A percentile compares a stretch with the other conserved stretches of the same genome.
These are phyloP conservation scores for Blastobotrys malaysiensis DNA, from an alignment of 1,139 yeast species.

Conservation along the genomic window DNA sequence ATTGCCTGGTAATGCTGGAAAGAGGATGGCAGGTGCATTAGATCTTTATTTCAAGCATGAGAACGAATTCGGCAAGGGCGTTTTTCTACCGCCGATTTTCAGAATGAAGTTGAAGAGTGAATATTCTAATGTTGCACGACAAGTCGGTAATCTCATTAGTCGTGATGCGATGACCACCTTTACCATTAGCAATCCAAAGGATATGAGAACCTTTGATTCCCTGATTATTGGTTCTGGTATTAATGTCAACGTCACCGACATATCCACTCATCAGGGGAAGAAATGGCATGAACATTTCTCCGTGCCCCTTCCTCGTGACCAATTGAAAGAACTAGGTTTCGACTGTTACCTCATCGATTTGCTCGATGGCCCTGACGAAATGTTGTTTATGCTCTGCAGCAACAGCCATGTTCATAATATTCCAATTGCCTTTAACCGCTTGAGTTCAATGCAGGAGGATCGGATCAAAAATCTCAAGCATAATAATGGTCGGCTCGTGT, in stretches of 20 bases:
- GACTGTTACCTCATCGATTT: slow-evolving; percentile 75
- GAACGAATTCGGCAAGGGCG: neutral
- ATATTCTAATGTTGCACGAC: slow-evolving; percentile 20
- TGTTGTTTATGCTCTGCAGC: slow-evolving; percentile 67
- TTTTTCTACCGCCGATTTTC: neutral
- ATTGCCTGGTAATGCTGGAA: slow-evolving; percentile 39
- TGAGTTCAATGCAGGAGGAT: neutral
- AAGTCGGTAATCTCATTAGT: neutral
- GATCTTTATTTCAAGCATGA: neutral
- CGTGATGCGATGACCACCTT: slow-evolving; percentile 39
- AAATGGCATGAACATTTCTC: neutral
- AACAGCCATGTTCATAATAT: slow-evolving; percentile 52
- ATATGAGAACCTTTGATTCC: neutral
- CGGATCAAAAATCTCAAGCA: slow-evolving; percentile 3
- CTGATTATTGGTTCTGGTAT: slow-evolving; percentile 12
- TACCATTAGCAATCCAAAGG: slow-evolving; percentile 30
- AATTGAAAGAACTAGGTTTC: slow-evolving; percentile 54
- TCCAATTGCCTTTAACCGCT: slow-evolving; percentile 47
- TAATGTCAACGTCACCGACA: slow-evolving; percentile 45
- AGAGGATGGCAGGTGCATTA: neutral
- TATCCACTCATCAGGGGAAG: slow-evolving; percentile 24
- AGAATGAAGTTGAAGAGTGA: neutral
- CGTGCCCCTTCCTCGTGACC: slow-evolving; percentile 15
- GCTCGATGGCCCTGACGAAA: slow-evolving; percentile 68
- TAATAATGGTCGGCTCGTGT: slow-evolving; percentile 10